Evolutionary conservation across 2,329 filamentous ascomycete species (phyloP), one percentile per base, ranked within the genome.

Genomic region (Xylaria sp.): DNA sequence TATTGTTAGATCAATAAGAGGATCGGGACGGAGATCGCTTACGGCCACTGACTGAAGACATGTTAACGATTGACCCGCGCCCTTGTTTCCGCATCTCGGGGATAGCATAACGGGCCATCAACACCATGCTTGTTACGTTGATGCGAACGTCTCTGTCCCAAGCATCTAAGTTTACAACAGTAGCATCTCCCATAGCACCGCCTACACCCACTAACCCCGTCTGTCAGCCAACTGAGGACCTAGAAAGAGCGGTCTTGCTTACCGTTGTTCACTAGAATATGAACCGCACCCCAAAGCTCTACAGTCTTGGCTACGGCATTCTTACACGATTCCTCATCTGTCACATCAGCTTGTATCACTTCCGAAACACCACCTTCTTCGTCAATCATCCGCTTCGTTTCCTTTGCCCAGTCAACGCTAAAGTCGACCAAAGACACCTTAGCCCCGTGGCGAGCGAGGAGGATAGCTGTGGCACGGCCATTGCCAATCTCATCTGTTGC

Each of bases 81-180:
- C 76, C 75, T 28, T 72, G 69, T 59, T 79, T 80, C 2, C 74
- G 66, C 79, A 81, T 81, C 48, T 77, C 76, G 0, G 79, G 78
- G 28, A 81, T 77, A 0, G 69, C 73, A 58, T 77, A 63, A 8
- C 76, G 73, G 5, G 63, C 63, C 79, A 81, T 81, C 9, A 79
- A 62, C 0, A 81, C 75, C 79, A 81, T 81, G 55, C 78, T 80
- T 0, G 76, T 78, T 15, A 81, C 76, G 57, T 81, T 81, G 69
- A 79, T 76, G 10, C 73, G 67, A 12, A 81, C 72, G 54, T 77
- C 78, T 7, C 73, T 63, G 20, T 78, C 76, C 77, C 78, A 81
- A 1, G 73, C 75, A 1, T 67, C 69, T 6, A 81, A 57, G 55
- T 80, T 73, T 8, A 81, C 44, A 0, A 64, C 65, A 1, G 74